These are phyloP conservation scores for Rhodotorula sp. DNA, from an alignment of 1,284 basidiomycete species.

Conservation along the genomic window DNA sequence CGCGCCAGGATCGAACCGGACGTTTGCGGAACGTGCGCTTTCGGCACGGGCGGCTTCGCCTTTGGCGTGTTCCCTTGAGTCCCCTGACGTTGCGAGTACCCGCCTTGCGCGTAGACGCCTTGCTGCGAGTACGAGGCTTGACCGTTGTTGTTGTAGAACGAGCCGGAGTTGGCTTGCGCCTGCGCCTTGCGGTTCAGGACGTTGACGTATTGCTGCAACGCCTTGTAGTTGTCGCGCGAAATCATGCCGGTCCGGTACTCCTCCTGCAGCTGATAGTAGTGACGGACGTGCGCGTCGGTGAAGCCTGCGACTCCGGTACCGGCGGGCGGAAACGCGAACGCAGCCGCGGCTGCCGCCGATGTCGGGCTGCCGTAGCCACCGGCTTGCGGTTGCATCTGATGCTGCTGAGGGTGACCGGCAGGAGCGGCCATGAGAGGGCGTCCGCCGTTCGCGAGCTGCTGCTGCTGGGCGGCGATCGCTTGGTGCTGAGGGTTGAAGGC, in stretches of 20 bases:
- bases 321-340: conserved; percentile 1
- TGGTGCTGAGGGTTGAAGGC: conserved; percentile 4
- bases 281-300: conserved; percentile 24
- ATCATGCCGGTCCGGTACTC: conserved; percentile 10
- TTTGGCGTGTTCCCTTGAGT: neutral
- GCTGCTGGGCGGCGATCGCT: conserved; percentile 13
- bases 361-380: neutral
- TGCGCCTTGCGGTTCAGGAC: conserved; percentile 13
- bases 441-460: conserved; percentile 14
- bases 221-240: conserved; percentile 8
- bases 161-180: neutral
- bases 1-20: conserved; percentile 34
- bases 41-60: conserved; percentile 13
- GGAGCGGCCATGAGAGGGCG: conserved; percentile 1
- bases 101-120: conserved; percentile 9
- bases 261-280: conserved; percentile 26
- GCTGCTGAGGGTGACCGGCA: neutral
- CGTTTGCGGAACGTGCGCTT: conserved; percentile 18
- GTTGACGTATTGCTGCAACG: conserved; percentile 18
- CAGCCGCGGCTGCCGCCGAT: neutral
- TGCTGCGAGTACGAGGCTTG: conserved; percentile 9
- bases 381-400: neutral
- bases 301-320: conserved; percentile 1
- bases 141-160: neutral
- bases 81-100: neutral